A percentile compares a stretch with the other conserved stretches of the same genome.
phyloP scores from a whole-genome alignment of 2,329 filamentous ascomycete species.

The Fusarium circinatum region DNA sequence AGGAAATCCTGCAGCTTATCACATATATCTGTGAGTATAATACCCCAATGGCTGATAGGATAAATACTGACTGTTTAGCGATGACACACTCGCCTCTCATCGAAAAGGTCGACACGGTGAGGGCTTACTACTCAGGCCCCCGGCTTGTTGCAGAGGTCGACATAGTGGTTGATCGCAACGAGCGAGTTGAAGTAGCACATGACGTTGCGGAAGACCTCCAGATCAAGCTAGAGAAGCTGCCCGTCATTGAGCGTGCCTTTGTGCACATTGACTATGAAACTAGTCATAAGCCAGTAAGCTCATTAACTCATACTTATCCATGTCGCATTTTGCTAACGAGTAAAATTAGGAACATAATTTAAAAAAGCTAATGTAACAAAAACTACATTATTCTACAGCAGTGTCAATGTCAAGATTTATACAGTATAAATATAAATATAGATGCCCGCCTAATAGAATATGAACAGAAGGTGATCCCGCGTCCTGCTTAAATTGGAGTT shows the following conservation, averaged over 20 bases:
- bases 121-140: conserved; percentile 90
- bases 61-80: not conserved
- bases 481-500: not conserved
- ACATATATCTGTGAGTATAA: conserved; percentile 80
- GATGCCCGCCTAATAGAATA: not conserved
- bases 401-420: not conserved
- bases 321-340: not conserved
- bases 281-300: conserved; percentile 81
- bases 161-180: conserved; percentile 86
- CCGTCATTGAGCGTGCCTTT: conserved; percentile 91
- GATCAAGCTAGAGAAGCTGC: conserved; percentile 90
- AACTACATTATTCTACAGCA: not conserved
- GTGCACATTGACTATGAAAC: conserved; percentile 99
- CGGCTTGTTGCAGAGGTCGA: conserved; percentile 95
- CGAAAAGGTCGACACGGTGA: conserved; percentile 79
- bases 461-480: not conserved
- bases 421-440: not conserved
- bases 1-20: conserved; percentile 89
- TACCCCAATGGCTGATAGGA: not conserved
- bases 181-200: conserved; percentile 81
- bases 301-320: not conserved
- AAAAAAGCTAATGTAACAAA: not conserved
- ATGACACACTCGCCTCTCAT: not conserved
- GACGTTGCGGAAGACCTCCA: conserved; percentile 95
- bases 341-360: not conserved